Conservation (phyloP, 2,329 filamentous ascomycete genomes). For the Xylariaceae sp. region DNA sequence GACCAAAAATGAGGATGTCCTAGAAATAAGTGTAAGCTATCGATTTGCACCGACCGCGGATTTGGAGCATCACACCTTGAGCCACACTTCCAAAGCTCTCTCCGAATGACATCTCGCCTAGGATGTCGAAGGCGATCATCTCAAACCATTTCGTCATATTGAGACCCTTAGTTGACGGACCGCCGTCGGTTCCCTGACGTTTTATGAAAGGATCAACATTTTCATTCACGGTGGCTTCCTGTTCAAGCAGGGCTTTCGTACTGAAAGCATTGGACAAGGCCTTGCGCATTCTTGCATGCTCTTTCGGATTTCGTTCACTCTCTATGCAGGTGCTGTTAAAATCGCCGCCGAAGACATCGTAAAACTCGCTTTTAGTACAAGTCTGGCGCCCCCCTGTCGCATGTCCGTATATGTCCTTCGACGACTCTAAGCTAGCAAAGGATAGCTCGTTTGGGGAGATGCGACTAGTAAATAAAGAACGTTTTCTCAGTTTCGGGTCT, state of each 20-base stretch:
- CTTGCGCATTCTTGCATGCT: conserved; percentile 10
- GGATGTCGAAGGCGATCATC: conserved; percentile 9
- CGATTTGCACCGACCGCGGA: background rate
- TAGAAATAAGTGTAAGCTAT: background rate
- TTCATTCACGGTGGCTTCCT: conserved; percentile 7
- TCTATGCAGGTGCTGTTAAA: conserved; percentile 12
- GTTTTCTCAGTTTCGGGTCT: no score
- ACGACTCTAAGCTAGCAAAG: conserved; percentile 11
- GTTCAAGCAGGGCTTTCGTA: conserved; percentile 5
- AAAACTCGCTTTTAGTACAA: conserved; percentile 8
- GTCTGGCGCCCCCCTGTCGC: background rate
- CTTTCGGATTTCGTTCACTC: conserved; percentile 11
- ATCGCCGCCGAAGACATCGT: conserved; percentile 7
- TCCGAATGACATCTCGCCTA: conserved; percentile 13
- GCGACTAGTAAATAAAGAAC: no score
- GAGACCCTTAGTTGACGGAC: conserved; percentile 4
- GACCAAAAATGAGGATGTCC: background rate
- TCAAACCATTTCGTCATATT: conserved; percentile 14
- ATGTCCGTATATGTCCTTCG: conserved; percentile 19
- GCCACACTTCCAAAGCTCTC: conserved; percentile 10
- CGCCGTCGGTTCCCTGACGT: conserved; percentile 1
- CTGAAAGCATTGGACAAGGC: conserved; percentile 11
- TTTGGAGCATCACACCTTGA: background rate
- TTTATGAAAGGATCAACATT: conserved; percentile 6
- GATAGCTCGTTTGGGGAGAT: conserved; percentile 19